Percentiles rank a stretch among this genome's conserved stretches.
These are phyloP conservation scores for Phialophora chinensis DNA, from an alignment of 2,329 filamentous ascomycete genomes.

Conservation along the genomic window DNA sequence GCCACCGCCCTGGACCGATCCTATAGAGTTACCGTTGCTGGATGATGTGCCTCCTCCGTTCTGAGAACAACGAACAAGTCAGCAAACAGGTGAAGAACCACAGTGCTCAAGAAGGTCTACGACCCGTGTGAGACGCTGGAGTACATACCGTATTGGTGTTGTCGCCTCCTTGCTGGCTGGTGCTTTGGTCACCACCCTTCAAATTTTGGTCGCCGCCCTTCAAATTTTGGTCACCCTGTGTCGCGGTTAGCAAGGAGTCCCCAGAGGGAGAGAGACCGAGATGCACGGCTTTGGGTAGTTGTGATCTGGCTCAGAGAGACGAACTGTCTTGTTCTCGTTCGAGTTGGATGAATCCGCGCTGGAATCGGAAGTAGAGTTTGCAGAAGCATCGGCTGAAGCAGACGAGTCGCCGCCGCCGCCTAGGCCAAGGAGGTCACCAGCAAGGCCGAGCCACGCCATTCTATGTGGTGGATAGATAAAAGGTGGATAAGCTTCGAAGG, in stretches of 20 bases:
- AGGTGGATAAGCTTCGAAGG: not conserved
- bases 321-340: not conserved
- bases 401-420: no score
- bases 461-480: not conserved
- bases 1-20: not conserved
- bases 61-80: no score
- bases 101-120: no score
- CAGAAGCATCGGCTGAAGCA: no score
- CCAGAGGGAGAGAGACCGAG: not conserved
- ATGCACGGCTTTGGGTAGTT: not conserved
- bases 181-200: not conserved
- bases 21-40: not conserved
- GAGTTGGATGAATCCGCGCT: no score
- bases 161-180: no score
- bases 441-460: no score
- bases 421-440: no score
- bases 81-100: no score
- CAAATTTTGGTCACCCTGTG: not conserved
- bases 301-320: not conserved
- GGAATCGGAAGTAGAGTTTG: no score
- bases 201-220: not conserved
- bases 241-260: not conserved
- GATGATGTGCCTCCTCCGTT: not conserved
- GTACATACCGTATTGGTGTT: no score
- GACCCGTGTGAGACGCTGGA: no score